Conservation (phyloP, 1,139 yeast genomes). For the Hemisphaericaspora xylofermentans region DNA sequence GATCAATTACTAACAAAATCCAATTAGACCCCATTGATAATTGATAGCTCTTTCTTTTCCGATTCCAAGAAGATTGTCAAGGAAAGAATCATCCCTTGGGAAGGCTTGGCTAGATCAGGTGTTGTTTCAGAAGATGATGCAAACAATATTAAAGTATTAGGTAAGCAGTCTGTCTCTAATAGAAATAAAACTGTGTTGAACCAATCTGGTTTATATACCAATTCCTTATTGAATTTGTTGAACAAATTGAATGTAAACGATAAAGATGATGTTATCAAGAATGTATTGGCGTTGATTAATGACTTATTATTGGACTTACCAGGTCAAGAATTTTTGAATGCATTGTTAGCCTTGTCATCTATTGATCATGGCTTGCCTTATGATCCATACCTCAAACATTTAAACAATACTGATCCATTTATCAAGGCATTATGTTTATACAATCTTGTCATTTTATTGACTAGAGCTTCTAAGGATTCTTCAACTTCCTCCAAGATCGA, state of each 20-base stretch:
- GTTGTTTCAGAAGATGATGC: conserved; percentile 68
- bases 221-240: conserved; percentile 55
- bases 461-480: conserved; percentile 21
- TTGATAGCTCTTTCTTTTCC: conserved; percentile 67
- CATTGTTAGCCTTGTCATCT: conserved; percentile 44
- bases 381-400: conserved; percentile 53
- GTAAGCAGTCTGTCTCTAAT: conserved; percentile 48
- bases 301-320: conserved; percentile 55
- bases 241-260: conserved; percentile 43
- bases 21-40: conserved; percentile 26
- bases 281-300: conserved; percentile 65
- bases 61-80: conserved; percentile 75
- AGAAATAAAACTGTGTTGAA: conserved; percentile 37
- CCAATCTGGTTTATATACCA: conserved; percentile 55
- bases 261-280: conserved; percentile 73
- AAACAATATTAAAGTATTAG: conserved; percentile 61
- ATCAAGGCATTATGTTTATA: conserved; percentile 48
- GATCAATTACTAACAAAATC: conserved; percentile 12
- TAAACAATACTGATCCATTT: conserved; percentile 46
- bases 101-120: conserved; percentile 78
- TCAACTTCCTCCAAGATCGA: conserved; percentile 16
- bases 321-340: conserved; percentile 38
- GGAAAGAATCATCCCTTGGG: conserved; percentile 90
- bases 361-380: conserved; percentile 55
- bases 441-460: conserved; percentile 42